Percentiles rank a stretch among this genome's conserved stretches.
These are phyloP conservation scores for Neurospora sp. DNA, from an alignment of 495 filamentous ascomycete species.

Conservation along the genomic window DNA sequence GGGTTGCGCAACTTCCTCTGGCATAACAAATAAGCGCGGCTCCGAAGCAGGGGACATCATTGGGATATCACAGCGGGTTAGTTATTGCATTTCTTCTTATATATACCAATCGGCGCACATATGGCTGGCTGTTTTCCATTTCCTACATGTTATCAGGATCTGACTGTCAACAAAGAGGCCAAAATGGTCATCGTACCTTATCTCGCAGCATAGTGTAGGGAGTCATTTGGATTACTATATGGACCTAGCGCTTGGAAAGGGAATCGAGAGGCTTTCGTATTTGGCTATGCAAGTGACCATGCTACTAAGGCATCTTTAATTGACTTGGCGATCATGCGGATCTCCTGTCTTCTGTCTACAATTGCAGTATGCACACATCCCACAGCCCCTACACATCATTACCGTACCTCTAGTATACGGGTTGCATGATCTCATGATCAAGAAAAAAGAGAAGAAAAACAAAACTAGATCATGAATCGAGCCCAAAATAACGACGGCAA, in stretches of 20 bases:
- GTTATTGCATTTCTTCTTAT: neutral
- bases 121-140: neutral
- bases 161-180: neutral
- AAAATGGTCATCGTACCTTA: neutral
- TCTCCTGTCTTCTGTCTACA: neutral
- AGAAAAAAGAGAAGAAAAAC: neutral
- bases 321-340: neutral
- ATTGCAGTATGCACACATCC: neutral
- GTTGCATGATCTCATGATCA: neutral
- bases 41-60: neutral
- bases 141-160: neutral
- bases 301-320: neutral
- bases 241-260: neutral
- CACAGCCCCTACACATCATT: neutral
- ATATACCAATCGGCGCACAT: neutral
- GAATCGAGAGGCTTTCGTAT: neutral
- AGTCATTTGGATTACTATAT: neutral
- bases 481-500: neutral
- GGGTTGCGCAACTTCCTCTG: slow-evolving; percentile 65
- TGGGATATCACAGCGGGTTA: neutral
- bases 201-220: neutral
- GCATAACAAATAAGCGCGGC: slow-evolving; percentile 62
- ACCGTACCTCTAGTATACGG: neutral
- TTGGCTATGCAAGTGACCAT: neutral
- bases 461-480: neutral